Conservation (phyloP, 2,329 filamentous ascomycete species). For the Fusarium setosum region DNA sequence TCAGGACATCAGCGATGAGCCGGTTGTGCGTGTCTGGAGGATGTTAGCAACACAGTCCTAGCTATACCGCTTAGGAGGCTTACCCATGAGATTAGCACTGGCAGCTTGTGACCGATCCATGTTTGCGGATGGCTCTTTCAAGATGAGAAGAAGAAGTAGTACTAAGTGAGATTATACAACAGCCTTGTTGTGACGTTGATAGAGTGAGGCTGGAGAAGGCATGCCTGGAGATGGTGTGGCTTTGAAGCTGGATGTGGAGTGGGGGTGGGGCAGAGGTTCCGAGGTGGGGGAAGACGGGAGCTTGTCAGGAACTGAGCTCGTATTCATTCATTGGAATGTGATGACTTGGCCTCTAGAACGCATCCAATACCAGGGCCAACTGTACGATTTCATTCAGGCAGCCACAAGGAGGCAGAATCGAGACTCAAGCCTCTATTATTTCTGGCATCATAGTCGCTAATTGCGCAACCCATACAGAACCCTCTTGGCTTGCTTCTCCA, state of each 20-base stretch:
- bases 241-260: slow-evolving; percentile 21
- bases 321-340: slow-evolving; percentile 14
- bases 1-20: slow-evolving; percentile 58
- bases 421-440: slow-evolving; percentile 1
- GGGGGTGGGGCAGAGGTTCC: slow-evolving; percentile 36
- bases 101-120: slow-evolving; percentile 50
- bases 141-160: neutral
- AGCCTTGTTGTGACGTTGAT: slow-evolving; percentile 4
- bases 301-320: neutral
- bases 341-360: neutral
- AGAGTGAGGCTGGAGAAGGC: slow-evolving; percentile 21
- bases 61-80: neutral
- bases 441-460: neutral
- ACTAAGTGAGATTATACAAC: neutral
- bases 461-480: neutral
- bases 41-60: neutral
- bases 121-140: neutral
- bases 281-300: slow-evolving; percentile 21
- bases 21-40: slow-evolving; percentile 56
- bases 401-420: neutral
- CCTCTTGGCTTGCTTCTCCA: slow-evolving; percentile 5
- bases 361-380: neutral
- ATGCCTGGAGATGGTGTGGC: slow-evolving; percentile 9
- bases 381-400: neutral
- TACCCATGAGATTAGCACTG: slow-evolving; percentile 52